These are phyloP conservation scores for Pulveroboletus sp. DNA, from an alignment of 768 basidiomycete species.

Conservation along the genomic window DNA sequence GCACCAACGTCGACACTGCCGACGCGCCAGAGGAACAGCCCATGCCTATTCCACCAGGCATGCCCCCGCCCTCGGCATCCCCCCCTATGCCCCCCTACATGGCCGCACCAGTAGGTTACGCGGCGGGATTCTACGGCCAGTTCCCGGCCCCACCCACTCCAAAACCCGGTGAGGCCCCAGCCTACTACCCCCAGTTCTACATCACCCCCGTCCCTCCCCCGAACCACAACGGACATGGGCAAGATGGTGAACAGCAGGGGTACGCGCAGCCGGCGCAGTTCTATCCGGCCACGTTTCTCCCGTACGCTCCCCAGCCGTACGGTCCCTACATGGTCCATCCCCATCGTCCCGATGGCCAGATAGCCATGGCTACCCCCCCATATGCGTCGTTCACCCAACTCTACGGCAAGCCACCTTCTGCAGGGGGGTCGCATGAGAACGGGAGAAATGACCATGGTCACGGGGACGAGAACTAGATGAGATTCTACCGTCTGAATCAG, in stretches of 20 bases:
- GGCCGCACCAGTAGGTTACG: slow-evolving; percentile 48
- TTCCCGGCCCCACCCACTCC: slow-evolving; percentile 47
- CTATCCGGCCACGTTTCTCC: slow-evolving; percentile 47
- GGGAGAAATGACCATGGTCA: slow-evolving; percentile 28
- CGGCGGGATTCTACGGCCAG: slow-evolving; percentile 54
- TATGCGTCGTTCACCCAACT: slow-evolving; percentile 39
- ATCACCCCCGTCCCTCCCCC: slow-evolving; percentile 44
- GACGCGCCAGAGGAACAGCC: slow-evolving; percentile 44
- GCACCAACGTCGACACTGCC: slow-evolving; percentile 46
- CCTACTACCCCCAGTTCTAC: slow-evolving; percentile 53
- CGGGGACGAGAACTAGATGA: slow-evolving; percentile 32
- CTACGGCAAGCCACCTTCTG: slow-evolving; percentile 40
- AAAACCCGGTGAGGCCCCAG: slow-evolving; percentile 50
- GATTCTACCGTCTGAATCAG: slow-evolving; percentile 11
- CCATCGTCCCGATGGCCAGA: slow-evolving; percentile 40
- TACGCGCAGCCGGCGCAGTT: slow-evolving; percentile 42
- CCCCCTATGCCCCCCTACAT: slow-evolving; percentile 52
- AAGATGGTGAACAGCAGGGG: slow-evolving; percentile 40
- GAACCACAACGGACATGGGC: slow-evolving; percentile 38
- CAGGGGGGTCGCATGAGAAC: slow-evolving; percentile 29
- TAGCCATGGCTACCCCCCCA: slow-evolving; percentile 32
- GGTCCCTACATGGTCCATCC: slow-evolving; percentile 47
- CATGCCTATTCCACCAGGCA: slow-evolving; percentile 41
- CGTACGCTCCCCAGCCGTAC: slow-evolving; percentile 47
- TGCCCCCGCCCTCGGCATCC: slow-evolving; percentile 41